Conservation (phyloP, 345 rosid genomes). For the Dipteronia dyeriana region DNA sequence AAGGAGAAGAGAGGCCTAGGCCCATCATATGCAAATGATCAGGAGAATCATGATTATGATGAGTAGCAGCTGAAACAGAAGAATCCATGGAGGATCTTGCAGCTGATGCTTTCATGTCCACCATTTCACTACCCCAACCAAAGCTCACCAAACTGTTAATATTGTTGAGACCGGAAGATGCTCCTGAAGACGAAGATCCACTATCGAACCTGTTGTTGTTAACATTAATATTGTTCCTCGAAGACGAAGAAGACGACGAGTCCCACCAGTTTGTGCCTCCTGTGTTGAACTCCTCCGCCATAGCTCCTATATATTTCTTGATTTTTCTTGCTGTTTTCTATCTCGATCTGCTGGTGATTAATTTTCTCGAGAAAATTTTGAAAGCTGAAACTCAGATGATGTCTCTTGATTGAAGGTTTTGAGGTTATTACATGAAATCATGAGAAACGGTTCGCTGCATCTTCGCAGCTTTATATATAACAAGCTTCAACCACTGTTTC, state of each 20-base stretch:
- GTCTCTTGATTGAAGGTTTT: slow-evolving; percentile 2
- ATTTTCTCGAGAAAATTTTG: background rate
- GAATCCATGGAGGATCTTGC: slow-evolving; percentile 67
- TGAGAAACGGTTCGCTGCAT: slow-evolving; percentile 46
- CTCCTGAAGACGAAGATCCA: slow-evolving; percentile 45
- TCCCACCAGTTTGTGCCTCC: slow-evolving; percentile 67
- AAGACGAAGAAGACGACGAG: slow-evolving; percentile 24
- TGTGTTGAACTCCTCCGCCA: slow-evolving; percentile 66
- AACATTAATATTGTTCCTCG: slow-evolving; percentile 15
- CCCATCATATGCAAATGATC: slow-evolving; percentile 85
- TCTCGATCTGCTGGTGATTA: background rate
- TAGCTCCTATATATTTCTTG: slow-evolving; percentile 19
- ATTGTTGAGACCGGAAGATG: slow-evolving; percentile 46
- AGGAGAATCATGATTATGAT: slow-evolving; percentile 11
- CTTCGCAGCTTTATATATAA: slow-evolving; percentile 25
- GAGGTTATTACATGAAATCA: slow-evolving; percentile 48
- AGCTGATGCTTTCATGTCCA: slow-evolving; percentile 29
- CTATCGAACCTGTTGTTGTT: slow-evolving; percentile 37
- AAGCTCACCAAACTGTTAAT: slow-evolving; percentile 43
- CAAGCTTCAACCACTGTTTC: slow-evolving; percentile 4
- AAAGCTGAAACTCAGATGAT: no score
- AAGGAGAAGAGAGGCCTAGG: slow-evolving; percentile 79
- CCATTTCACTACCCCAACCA: slow-evolving; percentile 58
- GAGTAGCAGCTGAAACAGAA: slow-evolving; percentile 22
- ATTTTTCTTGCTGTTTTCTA: background rate